Percentiles rank a stretch among this genome's conserved stretches.
Evolutionary conservation across 2,329 filamentous ascomycete genomes (phyloP).

Genomic region (Fusarium sp.): DNA sequence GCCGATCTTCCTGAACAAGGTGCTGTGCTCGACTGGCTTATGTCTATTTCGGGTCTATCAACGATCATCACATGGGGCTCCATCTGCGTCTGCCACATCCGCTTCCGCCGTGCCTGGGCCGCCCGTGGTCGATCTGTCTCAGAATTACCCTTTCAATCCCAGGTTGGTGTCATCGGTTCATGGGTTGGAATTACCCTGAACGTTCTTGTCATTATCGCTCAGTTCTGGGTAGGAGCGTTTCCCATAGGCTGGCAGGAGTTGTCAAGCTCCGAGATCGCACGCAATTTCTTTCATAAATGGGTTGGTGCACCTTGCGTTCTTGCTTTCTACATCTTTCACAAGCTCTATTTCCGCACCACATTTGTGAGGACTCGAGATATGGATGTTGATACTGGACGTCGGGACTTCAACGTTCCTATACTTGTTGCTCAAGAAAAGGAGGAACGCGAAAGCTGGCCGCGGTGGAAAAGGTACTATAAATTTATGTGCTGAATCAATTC

Average conservation of each 20-base stretch:
- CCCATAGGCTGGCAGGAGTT: slow-evolving; percentile 70
- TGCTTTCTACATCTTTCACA: slow-evolving; percentile 78
- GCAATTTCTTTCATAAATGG: slow-evolving; percentile 79
- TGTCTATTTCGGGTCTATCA: slow-evolving; percentile 77
- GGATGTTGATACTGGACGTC: slow-evolving; percentile 86
- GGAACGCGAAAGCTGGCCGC: slow-evolving; percentile 77
- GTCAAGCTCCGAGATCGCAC: slow-evolving; percentile 59
- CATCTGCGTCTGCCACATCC: slow-evolving; percentile 91
- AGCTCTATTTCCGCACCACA: slow-evolving; percentile 76
- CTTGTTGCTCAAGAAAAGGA: slow-evolving; percentile 83
- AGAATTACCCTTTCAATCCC: slow-evolving; percentile 84
- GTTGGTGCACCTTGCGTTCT: slow-evolving; percentile 76
- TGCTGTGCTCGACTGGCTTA: slow-evolving; percentile 81
- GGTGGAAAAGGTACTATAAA: slow-evolving; percentile 81
- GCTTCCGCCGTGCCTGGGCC: slow-evolving; percentile 86
- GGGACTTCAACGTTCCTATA: slow-evolving; percentile 84
- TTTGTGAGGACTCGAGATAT: slow-evolving; percentile 78
- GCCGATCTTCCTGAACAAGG: slow-evolving; percentile 70
- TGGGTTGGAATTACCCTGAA: slow-evolving; percentile 85
- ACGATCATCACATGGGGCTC: slow-evolving; percentile 84
- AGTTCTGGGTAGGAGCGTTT: slow-evolving; percentile 89
- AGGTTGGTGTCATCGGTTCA: slow-evolving; percentile 82
- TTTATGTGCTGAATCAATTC: slow-evolving; percentile 68
- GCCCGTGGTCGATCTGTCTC: slow-evolving; percentile 74
- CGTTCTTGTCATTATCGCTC: slow-evolving; percentile 77